These are phyloP conservation scores for Aspergillus alliaceus DNA, from an alignment of 2,329 filamentous ascomycete genomes.

Conservation along the genomic window DNA sequence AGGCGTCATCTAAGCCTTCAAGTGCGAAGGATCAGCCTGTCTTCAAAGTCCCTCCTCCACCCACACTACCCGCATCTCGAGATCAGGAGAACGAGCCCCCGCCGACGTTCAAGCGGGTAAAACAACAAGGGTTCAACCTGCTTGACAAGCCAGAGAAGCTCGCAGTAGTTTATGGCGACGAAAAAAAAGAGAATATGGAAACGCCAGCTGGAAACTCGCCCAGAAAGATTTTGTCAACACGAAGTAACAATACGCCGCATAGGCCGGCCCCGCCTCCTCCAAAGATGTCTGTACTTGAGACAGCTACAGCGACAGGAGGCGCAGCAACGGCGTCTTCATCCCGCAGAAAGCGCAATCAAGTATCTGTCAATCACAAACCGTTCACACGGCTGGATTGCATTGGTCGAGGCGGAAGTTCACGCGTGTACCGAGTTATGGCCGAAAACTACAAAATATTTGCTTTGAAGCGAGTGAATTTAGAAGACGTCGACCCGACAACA, in stretches of 20 bases:
- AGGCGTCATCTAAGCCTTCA: slow-evolving; percentile 40
- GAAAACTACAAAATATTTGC: slow-evolving; percentile 97
- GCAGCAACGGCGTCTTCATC: slow-evolving; percentile 72
- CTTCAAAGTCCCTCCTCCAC: slow-evolving; percentile 59
- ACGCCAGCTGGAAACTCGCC: slow-evolving; percentile 47
- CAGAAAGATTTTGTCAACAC: slow-evolving; percentile 50
- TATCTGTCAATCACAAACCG: slow-evolving; percentile 85
- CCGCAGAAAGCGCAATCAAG: slow-evolving; percentile 74
- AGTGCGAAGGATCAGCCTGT: slow-evolving; percentile 50
- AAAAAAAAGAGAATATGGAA: slow-evolving; percentile 45
- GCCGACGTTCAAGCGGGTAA: slow-evolving; percentile 65
- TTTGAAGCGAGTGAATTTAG: slow-evolving; percentile 86
- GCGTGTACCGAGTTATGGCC: slow-evolving; percentile 94
- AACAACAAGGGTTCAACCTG: slow-evolving; percentile 55
- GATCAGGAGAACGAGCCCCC: slow-evolving; percentile 86
- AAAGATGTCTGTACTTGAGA: slow-evolving; percentile 95
- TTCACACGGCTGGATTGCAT: slow-evolving; percentile 90
- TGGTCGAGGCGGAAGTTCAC: slow-evolving; percentile 87
- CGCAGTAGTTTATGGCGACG: slow-evolving; percentile 49
- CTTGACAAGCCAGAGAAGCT: slow-evolving; percentile 59
- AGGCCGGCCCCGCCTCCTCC: slow-evolving; percentile 79
- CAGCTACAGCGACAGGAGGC: slow-evolving; percentile 80
- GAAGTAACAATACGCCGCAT: slow-evolving; percentile 71
- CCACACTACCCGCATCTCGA: slow-evolving; percentile 60
- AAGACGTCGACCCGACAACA: slow-evolving; percentile 81